These are phyloP conservation scores for Vanilla planifolia DNA, from an alignment of 106 monocot genomes.

Conservation along the genomic window DNA sequence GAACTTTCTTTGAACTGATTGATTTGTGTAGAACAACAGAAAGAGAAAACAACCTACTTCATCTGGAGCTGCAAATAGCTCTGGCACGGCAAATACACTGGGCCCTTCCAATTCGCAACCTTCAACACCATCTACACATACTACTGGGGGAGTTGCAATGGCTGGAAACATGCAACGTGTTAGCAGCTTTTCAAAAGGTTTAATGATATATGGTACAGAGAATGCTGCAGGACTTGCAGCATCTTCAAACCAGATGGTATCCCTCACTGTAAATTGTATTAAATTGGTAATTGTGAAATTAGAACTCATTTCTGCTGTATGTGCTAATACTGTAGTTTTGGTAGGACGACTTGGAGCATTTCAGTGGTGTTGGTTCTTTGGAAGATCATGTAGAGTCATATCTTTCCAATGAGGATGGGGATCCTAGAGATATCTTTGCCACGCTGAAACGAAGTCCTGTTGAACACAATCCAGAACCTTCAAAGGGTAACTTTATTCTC, in stretches of 20 bases:
- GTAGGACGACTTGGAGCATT: constrained; percentile 88
- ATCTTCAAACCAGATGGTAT: constrained; percentile 95
- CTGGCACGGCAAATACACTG: constrained; percentile 86
- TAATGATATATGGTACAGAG: constrained; percentile 82
- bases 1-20: not conserved
- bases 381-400: constrained; percentile 98
- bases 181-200: constrained; percentile 61
- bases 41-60: constrained; percentile 86
- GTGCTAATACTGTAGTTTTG: not conserved
- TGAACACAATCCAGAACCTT: constrained; percentile 65
- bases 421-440: constrained; percentile 84
- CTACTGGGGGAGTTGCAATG: constrained; percentile 60
- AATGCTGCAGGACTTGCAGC: constrained; percentile 70
- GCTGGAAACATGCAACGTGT: constrained; percentile 62
- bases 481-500: constrained; percentile 41
- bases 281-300: no score
- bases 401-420: constrained; percentile 84
- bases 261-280: no score
- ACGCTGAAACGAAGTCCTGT: constrained; percentile 65
- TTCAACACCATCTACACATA: constrained; percentile 95
- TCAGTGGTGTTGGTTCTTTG: constrained; percentile 84
- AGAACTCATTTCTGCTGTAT: not conserved
- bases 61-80: constrained; percentile 91
- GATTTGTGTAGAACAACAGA: constrained; percentile 45
- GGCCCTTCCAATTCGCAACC: constrained; percentile 87